These are phyloP conservation scores for Claviceps sp. DNA, from an alignment of 2,329 filamentous ascomycete genomes.

Conservation along the genomic window DNA sequence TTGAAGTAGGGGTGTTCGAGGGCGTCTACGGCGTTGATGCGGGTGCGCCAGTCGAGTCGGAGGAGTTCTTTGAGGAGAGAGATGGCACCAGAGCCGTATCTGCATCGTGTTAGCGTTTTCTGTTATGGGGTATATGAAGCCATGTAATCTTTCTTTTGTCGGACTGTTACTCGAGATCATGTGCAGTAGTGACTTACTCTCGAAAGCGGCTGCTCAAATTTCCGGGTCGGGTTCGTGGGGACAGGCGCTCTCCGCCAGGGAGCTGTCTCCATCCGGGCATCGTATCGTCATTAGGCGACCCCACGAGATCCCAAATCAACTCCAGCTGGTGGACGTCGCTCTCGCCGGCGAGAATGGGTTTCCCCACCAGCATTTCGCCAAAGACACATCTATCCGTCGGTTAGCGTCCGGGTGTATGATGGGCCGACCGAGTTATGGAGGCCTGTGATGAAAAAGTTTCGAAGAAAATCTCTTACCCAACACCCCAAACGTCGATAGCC, in stretches of 20 bases:
- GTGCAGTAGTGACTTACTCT: conserved; percentile 36
- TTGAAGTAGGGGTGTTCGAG: conserved; percentile 87
- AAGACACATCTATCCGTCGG: conserved; percentile 70
- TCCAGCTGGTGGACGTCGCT: conserved; percentile 84
- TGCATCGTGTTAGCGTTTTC: conserved; percentile 13
- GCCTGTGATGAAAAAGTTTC: neutral
- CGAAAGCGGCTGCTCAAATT: conserved; percentile 63
- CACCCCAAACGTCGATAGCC: conserved; percentile 96
- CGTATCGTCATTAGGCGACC: conserved; percentile 72
- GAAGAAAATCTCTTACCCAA: conserved; percentile 50
- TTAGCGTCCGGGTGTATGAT: conserved; percentile 10
- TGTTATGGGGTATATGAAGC: neutral
- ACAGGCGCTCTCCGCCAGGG: conserved; percentile 67
- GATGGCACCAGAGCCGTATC: conserved; percentile 57
- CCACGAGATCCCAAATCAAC: conserved; percentile 86
- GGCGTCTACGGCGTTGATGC: conserved; percentile 89
- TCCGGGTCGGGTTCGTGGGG: conserved; percentile 45
- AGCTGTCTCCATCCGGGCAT: conserved; percentile 87
- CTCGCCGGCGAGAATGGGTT: conserved; percentile 82
- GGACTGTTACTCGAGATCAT: neutral
- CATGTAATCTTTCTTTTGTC: neutral
- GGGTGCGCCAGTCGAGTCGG: conserved; percentile 74
- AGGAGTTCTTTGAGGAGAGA: conserved; percentile 72
- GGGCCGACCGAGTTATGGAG: neutral
- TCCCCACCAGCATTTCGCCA: conserved; percentile 90